Percentiles rank a stretch among this genome's conserved stretches.
phyloP scores from a whole-genome alignment of 139 green algal genomes.

The Chlorella sp. region DNA sequence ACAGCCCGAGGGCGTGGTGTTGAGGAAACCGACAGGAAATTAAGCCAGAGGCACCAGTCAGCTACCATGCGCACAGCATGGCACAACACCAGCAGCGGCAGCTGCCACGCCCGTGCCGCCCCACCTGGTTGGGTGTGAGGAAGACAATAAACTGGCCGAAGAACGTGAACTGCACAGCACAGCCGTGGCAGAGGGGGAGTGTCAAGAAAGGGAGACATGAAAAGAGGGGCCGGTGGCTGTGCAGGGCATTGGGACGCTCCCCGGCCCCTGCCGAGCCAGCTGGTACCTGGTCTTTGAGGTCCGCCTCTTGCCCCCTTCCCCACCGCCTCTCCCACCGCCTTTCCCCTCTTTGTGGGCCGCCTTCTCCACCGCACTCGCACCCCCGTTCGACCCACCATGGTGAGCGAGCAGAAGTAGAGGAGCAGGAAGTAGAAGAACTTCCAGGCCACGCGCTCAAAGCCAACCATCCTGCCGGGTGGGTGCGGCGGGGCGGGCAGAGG shows the following conservation, averaged over 20 bases:
- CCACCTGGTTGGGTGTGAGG: slow-evolving; percentile 36
- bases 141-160: slow-evolving; percentile 44
- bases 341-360: background rate
- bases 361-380: too few species aligned
- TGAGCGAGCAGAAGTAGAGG: slow-evolving; percentile 31
- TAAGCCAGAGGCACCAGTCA: too few species aligned
- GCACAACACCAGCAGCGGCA: background rate
- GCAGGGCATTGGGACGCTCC: too few species aligned
- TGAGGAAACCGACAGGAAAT: too few species aligned
- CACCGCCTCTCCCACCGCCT: too few species aligned
- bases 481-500: slow-evolving; percentile 17
- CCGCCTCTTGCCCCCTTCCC: too few species aligned
- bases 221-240: too few species aligned
- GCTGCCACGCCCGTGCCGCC: background rate
- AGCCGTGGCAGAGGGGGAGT: background rate
- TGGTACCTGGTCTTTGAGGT: background rate
- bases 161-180: slow-evolving; percentile 30
- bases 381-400: background rate
- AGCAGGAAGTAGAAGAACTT: slow-evolving; percentile 51
- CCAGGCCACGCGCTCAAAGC: slow-evolving; percentile 44
- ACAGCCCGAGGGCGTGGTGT: too few species aligned
- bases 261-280: too few species aligned
- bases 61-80: too few species aligned
- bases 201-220: background rate
- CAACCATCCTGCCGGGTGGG: slow-evolving; percentile 55